Base-by-base conservation (phyloP, 2,329 filamentous ascomycete genomes). In the Cladosporium sp. region DNA sequence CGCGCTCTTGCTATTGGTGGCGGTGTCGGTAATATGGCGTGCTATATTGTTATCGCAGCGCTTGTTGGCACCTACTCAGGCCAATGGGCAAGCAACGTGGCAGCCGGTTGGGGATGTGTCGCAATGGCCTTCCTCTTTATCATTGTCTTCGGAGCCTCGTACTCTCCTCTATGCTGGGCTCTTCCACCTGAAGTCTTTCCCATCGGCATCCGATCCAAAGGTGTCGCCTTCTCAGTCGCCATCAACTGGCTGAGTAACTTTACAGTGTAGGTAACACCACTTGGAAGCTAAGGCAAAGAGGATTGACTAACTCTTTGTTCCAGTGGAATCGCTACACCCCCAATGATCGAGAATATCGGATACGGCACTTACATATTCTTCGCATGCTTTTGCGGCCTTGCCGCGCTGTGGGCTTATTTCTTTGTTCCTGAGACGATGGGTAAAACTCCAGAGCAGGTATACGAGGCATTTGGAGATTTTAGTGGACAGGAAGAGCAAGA, bases 381-480 rank as follows among this genome's bases (percentile, higher is more conserved):
- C 54, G 77, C 72, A 1, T 68, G 71, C 7, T 79, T 79, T 49
- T 75, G 73, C 27, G 27, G 27, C 12, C 27, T 30, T 7, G 78
- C 78, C 49, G 73, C 80, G 41, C 63, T 81, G 64, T 89, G 86
- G 73, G 73, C 83, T 50, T 89, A 86, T 76, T 86, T 88, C 77
- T 75, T 89, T 50, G 75, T 89, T 34, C 84, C 61, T 9, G 62
- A 64, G 52, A 64, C 61, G 47, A 63, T 62, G 57, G 85, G 86
- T 50, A 78, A 89, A 41, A 84, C 85, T 47, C 83, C 89, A 36
- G 85, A 89, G 74, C 85, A 89, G 73, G 84, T 89, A 63, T 85
- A 89, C 75, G 83, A 83, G 77, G 92, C 93, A 88, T 83, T 93
- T 78, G 87, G 91, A 75, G 88, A 88, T 80, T 17, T 91, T 86